Conservation (phyloP, 1,284 basidiomycete genomes). For the Thelephora terrestris region DNA sequence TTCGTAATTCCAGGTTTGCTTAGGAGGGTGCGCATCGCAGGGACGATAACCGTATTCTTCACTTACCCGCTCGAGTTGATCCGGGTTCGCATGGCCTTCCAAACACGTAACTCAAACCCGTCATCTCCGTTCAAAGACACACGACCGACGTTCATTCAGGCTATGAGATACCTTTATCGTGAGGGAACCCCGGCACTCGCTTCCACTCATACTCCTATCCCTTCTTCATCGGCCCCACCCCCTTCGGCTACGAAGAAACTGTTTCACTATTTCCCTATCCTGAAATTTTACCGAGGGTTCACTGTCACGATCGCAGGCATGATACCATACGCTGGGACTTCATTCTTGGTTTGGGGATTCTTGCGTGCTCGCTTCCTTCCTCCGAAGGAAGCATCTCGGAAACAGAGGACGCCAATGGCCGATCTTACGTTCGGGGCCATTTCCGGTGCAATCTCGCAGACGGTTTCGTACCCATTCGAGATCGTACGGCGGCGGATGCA, state of each 20-base stretch:
- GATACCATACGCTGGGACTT: constrained; percentile 95
- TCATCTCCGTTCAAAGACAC: background rate
- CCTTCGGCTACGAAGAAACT: constrained; percentile 62
- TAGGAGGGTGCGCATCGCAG: constrained; percentile 28
- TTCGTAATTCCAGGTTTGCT: background rate
- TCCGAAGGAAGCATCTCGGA: constrained; percentile 14
- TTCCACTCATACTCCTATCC: constrained; percentile 28
- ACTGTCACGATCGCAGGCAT: constrained; percentile 86
- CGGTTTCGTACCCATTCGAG: constrained; percentile 94
- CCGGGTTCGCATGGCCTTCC: constrained; percentile 90
- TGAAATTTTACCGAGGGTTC: constrained; percentile 96
- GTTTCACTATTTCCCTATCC: constrained; percentile 53
- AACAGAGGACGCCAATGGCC: constrained; percentile 31
- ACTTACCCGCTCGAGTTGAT: constrained; percentile 96
- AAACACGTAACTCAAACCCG: constrained; percentile 43
- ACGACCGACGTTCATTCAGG: constrained; percentile 2
- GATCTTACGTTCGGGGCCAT: constrained; percentile 80
- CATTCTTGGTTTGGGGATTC: constrained; percentile 88
- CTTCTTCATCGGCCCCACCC: constrained; percentile 52
- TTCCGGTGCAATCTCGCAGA: constrained; percentile 86
- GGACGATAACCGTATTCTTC: constrained; percentile 79
- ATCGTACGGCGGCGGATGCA: constrained; percentile 93
- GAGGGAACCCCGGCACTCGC: background rate
- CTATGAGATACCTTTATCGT: background rate
- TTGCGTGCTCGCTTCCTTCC: constrained; percentile 62